phyloP scores from a whole-genome alignment of 1,284 basidiomycete species.

The Heterobasidion parviporum region DNA sequence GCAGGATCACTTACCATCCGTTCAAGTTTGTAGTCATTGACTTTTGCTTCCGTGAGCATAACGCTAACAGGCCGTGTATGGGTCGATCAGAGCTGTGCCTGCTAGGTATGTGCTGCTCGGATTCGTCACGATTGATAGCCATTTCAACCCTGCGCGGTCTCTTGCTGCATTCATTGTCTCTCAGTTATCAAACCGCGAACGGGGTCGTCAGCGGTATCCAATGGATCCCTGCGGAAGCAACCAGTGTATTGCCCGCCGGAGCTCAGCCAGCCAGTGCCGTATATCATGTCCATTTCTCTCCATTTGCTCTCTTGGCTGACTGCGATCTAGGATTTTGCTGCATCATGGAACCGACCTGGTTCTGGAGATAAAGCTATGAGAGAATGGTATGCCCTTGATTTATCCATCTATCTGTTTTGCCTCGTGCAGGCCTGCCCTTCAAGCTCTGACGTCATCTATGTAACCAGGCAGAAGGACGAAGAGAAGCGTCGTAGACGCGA shows the following conservation, averaged over 20 bases:
- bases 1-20: constrained; percentile 52
- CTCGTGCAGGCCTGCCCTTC: not conserved
- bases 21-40: constrained; percentile 46
- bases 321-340: constrained; percentile 47
- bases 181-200: constrained; percentile 61
- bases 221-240: constrained; percentile 67
- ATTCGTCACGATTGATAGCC: not conserved
- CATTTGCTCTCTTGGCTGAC: not conserved
- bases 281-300: constrained; percentile 9
- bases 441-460: not conserved
- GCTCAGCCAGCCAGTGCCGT: constrained; percentile 53
- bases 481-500: constrained; percentile 39
- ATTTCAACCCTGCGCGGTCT: not conserved
- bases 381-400: constrained; percentile 36
- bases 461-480: constrained; percentile 29
- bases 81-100: constrained; percentile 45
- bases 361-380: constrained; percentile 33
- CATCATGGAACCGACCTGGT: constrained; percentile 42
- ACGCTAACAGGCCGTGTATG: not conserved
- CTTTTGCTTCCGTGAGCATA: constrained; percentile 2
- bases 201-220: constrained; percentile 65
- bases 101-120: constrained; percentile 42
- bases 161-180: not conserved
- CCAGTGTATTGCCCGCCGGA: constrained; percentile 46
- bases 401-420: not conserved